These are phyloP conservation scores for Chaetomium fimeti DNA, from an alignment of 495 filamentous ascomycete species.

Conservation along the genomic window DNA sequence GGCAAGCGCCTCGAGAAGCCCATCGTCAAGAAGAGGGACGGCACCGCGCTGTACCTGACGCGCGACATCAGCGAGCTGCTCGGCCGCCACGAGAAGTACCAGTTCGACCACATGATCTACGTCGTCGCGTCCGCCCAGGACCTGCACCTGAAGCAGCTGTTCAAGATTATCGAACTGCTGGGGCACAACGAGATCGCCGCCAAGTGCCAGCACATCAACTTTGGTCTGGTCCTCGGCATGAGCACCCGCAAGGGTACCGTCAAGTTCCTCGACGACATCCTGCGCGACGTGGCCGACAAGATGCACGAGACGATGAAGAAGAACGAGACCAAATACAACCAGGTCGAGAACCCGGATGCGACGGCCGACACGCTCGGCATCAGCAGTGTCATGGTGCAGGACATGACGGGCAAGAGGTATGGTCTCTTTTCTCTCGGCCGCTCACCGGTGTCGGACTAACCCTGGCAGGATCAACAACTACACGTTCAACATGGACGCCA, in stretches of 20 bases:
- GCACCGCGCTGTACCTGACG: slow-evolving; percentile 63
- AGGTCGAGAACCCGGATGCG: slow-evolving; percentile 56
- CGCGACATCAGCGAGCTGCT: slow-evolving; percentile 65
- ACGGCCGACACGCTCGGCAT: slow-evolving; percentile 61
- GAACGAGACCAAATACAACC: slow-evolving; percentile 58
- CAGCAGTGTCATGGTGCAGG: slow-evolving; percentile 63
- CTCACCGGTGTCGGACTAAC: neutral
- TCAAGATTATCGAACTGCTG: slow-evolving; percentile 63
- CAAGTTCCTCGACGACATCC: slow-evolving; percentile 61
- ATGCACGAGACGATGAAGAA: slow-evolving; percentile 67
- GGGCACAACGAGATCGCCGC: slow-evolving; percentile 57
- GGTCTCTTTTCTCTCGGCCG: slow-evolving; percentile 10
- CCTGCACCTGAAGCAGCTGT: slow-evolving; percentile 61
- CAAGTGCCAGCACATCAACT: slow-evolving; percentile 62
- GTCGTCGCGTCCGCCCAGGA: slow-evolving; percentile 62
- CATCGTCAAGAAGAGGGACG: slow-evolving; percentile 59
- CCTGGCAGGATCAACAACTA: slow-evolving; percentile 59
- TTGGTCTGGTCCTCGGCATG: slow-evolving; percentile 62
- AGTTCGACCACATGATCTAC: slow-evolving; percentile 70
- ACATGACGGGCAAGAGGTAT: slow-evolving; percentile 64
- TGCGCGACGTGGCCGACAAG: slow-evolving; percentile 58
- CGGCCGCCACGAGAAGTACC: slow-evolving; percentile 57
- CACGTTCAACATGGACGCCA: slow-evolving; percentile 60
- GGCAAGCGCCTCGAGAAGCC: slow-evolving; percentile 57
- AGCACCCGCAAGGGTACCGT: slow-evolving; percentile 58